Conservation (phyloP, 768 basidiomycete genomes). For the Boletus rubropictus region DNA sequence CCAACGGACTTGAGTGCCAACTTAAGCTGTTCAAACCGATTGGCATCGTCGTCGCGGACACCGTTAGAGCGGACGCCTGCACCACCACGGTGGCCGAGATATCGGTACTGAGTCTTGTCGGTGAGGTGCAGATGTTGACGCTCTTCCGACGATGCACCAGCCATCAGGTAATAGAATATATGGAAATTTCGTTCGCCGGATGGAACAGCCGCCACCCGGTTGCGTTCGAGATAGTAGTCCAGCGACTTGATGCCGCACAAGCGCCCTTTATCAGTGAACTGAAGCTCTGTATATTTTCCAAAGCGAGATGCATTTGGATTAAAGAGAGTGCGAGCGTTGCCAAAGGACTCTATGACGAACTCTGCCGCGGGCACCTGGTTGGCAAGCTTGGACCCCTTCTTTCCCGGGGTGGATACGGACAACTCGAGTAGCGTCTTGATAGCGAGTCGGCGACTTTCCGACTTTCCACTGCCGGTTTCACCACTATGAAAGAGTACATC, state of each 20-base stretch:
- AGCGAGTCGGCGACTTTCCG: constrained; percentile 82
- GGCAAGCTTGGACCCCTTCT: constrained; percentile 89
- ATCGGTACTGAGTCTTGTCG: constrained; percentile 79
- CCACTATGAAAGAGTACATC: constrained; percentile 47
- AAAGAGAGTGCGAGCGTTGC: constrained; percentile 85
- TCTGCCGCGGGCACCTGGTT: constrained; percentile 86
- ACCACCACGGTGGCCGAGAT: constrained; percentile 67
- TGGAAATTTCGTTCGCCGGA: constrained; percentile 96
- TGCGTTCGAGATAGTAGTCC: constrained; percentile 92
- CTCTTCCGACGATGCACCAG: constrained; percentile 86
- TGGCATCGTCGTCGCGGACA: constrained; percentile 73
- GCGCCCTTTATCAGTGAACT: constrained; percentile 89
- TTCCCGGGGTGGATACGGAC: constrained; percentile 80
- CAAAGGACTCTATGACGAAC: constrained; percentile 93
- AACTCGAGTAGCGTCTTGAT: constrained; percentile 92
- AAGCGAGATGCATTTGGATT: constrained; percentile 96
- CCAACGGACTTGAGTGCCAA: constrained; percentile 90
- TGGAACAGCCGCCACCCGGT: constrained; percentile 80
- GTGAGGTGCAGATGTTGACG: constrained; percentile 78
- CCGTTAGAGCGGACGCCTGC: constrained; percentile 38
- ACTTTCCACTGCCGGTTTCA: constrained; percentile 91
- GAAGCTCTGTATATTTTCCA: constrained; percentile 96
- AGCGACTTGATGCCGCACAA: constrained; percentile 89
- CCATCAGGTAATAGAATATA: constrained; percentile 94
- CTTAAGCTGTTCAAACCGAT: constrained; percentile 90